Conservation (phyloP, 306 rosid genomes). For the Prunus salicina region DNA sequence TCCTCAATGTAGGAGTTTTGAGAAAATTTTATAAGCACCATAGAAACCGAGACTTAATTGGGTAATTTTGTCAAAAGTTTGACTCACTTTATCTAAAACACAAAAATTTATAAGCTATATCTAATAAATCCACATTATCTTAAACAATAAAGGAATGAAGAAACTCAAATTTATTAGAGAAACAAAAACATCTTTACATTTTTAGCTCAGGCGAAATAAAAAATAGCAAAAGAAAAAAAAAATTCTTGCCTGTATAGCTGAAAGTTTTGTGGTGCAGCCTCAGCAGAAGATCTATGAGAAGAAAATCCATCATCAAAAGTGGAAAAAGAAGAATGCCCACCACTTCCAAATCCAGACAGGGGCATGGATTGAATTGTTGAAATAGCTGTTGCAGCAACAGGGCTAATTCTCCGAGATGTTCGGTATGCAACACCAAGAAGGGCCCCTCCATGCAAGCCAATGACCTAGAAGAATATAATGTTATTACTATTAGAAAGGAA, state of each 20-base stretch:
- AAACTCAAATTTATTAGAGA: neutral
- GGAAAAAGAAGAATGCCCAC: conserved; percentile 88
- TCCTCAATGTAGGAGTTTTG: neutral
- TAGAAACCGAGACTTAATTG: neutral
- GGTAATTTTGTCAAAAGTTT: neutral
- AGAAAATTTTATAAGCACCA: neutral
- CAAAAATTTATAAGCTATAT: neutral
- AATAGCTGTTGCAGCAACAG: conserved; percentile 93
- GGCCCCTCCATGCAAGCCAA: conserved; percentile 98
- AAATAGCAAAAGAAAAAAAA: neutral
- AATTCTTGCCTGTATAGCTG: conserved; percentile 79
- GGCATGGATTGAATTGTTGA: conserved; percentile 98
- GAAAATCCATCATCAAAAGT: conserved; percentile 84
- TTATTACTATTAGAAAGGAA: conserved; percentile 19
- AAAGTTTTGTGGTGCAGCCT: conserved; percentile 83
- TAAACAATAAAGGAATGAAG: neutral
- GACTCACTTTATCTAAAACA: neutral
- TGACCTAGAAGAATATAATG: conserved; percentile 54
- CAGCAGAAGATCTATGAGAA: conserved; percentile 66
- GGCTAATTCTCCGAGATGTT: conserved; percentile 88
- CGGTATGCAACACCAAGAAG: conserved; percentile 97
- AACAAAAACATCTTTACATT: conserved; percentile 36
- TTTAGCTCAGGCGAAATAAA: conserved; percentile 26
- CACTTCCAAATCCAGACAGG: conserved; percentile 85
- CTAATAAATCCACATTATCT: neutral